Evolutionary conservation across 306 rosid species (phyloP).

Genomic region (Cucumis hystrix): DNA sequence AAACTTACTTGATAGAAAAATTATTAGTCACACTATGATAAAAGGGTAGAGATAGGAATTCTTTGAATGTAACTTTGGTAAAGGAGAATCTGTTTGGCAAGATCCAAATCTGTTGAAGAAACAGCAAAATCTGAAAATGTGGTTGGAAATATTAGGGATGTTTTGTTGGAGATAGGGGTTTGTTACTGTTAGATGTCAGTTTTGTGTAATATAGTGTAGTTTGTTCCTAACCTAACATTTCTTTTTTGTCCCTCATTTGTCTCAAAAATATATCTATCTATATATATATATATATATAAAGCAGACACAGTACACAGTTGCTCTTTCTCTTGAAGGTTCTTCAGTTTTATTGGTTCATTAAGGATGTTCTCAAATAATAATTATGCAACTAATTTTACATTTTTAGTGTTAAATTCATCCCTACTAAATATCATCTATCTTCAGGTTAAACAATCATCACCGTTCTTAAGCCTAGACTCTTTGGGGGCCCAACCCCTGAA

Average conservation of each 20-base stretch:
- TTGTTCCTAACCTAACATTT: not conserved
- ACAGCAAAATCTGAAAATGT: not conserved
- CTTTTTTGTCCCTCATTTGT: not conserved
- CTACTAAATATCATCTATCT: no score
- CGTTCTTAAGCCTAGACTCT: no score
- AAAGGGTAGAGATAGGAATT: not conserved
- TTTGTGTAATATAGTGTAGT: not conserved
- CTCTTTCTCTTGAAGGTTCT: no score
- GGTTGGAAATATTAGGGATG: not conserved
- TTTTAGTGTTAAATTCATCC: no score
- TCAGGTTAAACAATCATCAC: no score
- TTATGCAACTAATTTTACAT: no score
- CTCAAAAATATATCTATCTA: no score
- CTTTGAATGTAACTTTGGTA: not conserved
- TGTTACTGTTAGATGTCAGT: not conserved
- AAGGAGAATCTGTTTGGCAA: not conserved
- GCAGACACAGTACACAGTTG: no score
- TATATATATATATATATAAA: no score
- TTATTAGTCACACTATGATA: not conserved
- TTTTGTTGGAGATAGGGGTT: not conserved
- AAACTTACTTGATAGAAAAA: not conserved
- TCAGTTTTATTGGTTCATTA: no score
- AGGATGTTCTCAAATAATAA: no score
- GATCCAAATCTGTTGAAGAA: not conserved
- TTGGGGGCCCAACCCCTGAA: no score